phyloP scores from a whole-genome alignment of 2,329 filamentous ascomycete genomes.

The Alternaria gansuensis region DNA sequence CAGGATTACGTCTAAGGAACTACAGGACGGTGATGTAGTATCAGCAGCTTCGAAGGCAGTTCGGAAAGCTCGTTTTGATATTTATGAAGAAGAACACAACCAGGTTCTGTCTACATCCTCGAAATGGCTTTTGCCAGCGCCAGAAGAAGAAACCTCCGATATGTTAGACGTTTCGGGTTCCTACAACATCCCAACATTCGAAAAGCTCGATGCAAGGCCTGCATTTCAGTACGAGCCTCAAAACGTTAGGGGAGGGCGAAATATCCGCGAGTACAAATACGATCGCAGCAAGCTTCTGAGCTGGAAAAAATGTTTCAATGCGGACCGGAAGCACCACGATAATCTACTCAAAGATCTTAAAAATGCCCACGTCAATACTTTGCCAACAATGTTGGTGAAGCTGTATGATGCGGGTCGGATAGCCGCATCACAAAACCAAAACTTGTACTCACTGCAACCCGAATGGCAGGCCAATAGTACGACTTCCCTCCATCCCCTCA shows the following conservation, averaged over 20 bases:
- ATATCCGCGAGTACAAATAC: background rate
- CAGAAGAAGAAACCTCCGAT: background rate
- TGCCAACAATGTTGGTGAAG: constrained; percentile 20
- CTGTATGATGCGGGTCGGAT: constrained; percentile 7
- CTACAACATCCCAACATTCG: background rate
- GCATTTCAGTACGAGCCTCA: constrained; percentile 6
- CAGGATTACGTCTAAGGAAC: background rate
- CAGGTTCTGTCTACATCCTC: constrained; percentile 6
- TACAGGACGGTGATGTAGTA: constrained; percentile 12
- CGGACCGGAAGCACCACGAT: background rate
- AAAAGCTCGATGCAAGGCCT: constrained; percentile 2
- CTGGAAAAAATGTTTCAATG: background rate
- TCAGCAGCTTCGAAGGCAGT: constrained; percentile 13
- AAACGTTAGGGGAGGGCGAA: background rate
- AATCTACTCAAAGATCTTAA: background rate
- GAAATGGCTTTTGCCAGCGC: constrained; percentile 16
- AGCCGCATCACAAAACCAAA: background rate
- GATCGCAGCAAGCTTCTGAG: background rate
- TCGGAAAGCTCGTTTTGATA: constrained; percentile 2
- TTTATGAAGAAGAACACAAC: constrained; percentile 18
- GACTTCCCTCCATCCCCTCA: constrained; percentile 32
- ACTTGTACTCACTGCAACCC: constrained; percentile 9
- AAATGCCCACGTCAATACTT: background rate
- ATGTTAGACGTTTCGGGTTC: background rate
- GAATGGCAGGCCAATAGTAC: constrained; percentile 28